phyloP scores from a whole-genome alignment of 2,329 filamentous ascomycete genomes.

The Penicillium sclerotiorum region DNA sequence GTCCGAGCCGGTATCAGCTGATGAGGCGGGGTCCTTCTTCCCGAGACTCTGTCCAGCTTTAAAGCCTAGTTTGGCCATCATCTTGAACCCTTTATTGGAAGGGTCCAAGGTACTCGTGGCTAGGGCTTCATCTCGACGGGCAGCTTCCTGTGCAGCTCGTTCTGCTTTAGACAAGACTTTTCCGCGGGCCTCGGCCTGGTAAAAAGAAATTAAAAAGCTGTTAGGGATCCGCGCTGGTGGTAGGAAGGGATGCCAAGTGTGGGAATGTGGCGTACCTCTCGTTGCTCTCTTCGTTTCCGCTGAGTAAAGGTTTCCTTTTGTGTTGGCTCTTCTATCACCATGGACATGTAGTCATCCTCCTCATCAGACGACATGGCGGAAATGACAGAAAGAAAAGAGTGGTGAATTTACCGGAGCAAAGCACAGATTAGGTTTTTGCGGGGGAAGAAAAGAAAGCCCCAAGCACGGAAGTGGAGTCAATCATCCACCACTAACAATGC shows the following conservation, averaged over 20 bases:
- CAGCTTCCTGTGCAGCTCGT: constrained; percentile 71
- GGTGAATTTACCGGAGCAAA: constrained; percentile 13
- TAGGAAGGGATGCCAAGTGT: constrained; percentile 37
- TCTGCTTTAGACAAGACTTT: constrained; percentile 77
- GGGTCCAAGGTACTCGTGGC: constrained; percentile 71
- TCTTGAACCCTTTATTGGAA: constrained; percentile 83
- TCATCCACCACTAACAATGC: neutral
- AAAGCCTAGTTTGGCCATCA: constrained; percentile 98
- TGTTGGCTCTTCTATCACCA: constrained; percentile 75
- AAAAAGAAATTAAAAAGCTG: constrained; percentile 9
- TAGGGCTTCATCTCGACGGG: constrained; percentile 74
- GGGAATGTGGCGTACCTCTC: constrained; percentile 42
- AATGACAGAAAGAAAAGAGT: neutral
- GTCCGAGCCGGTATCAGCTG: neutral
- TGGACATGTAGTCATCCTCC: constrained; percentile 96
- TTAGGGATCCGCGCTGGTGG: constrained; percentile 53
- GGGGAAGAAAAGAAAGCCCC: neutral
- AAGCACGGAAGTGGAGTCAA: too few species aligned
- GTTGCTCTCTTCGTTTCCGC: constrained; percentile 57
- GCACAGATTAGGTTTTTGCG: constrained; percentile 3
- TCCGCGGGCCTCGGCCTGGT: constrained; percentile 67
- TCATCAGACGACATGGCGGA: constrained; percentile 31
- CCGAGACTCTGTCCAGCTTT: constrained; percentile 74
- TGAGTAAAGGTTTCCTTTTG: constrained; percentile 66
- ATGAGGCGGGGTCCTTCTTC: constrained; percentile 49